Evolutionary conservation across 371 early-diverging fungal genomes (phyloP), one percentile per base, ranked within the genome.

Genomic region (Cokeromyces recurvatus): DNA sequence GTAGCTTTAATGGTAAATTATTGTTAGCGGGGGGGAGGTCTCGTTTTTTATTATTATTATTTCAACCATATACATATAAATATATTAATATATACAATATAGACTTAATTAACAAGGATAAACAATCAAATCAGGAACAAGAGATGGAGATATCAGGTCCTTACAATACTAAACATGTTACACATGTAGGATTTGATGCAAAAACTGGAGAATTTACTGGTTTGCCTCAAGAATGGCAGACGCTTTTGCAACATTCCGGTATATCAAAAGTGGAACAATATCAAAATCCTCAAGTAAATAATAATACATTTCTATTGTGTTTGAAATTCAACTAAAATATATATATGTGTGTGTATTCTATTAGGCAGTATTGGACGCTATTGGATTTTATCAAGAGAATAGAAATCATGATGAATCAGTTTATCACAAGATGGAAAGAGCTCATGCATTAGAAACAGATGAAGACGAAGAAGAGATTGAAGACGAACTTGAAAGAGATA

Each of bases 151-250:
- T 97, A 46, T 95, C 95, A 4, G 85, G 89, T 11, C 98, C 98
- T 11, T 97, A 92, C 68, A 96, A 96, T 62, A 91, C 96, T 11
- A 87, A 93, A 31, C 98, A 97, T 66, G 78, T 95, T 48, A 94
- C 94, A 11, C 98, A 94, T 59, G 94, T 93, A 53, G 95, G 95
- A 6, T 92, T 89, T 64, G 86, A 92, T 71, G 75, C 85, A 17
- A 85, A 87, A 36, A 90, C 95, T n/a, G 94, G 94, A 51, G 91
- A 90, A 71, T 93, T 92, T 55, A 91, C 91, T 38, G 98, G 98
- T 15, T 62, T 98, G 40, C 97, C 98, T 24, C 81, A 85, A 53
- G 92, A 93, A 63, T 98, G 98, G 98, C 89, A 92, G 42, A 75
- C 79, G 21, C 68, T 98, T 56, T 77, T 98, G 35, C 81, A 86